Base-by-base conservation (phyloP, 495 filamentous ascomycete species). In the Aspergillus cristatus region DNA sequence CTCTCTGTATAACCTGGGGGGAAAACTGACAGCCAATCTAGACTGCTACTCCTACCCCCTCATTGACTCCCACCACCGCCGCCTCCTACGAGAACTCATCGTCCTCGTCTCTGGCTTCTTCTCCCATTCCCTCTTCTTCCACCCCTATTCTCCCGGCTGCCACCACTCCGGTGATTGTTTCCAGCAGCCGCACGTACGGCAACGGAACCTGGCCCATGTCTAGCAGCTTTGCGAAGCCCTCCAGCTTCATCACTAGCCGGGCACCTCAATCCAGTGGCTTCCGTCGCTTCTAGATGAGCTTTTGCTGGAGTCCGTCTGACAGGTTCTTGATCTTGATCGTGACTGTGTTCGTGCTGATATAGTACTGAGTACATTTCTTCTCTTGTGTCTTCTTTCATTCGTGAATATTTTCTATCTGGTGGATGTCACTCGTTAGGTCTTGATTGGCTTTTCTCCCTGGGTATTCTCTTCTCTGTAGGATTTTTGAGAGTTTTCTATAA, bases 151-250 rank as follows among this genome's bases (percentile, higher is more conserved):
- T n/a, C n/a, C 31, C 37, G 44, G 42, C 38, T 35, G 42, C 45
- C 35, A 40, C 52, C 35, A 37, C 38, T 35, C 37, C 42, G 36
- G 55, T 46, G 20, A 53, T 46, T 34, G 48, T 41, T 28, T 34
- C 44, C 35, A 45, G 45, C 43, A 35, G 41, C 15, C 40, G 51
- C 36, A 57, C 58, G 37, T 57, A 44, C 47, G 47, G 42, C 48
- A 66, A 67, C 47, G 55, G 59, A 42, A 70, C 62, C 30, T 35
- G 40, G 18, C 48, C 58, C 42, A 26, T 45, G 47, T 43, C 45
- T 49, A 48, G 55, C 46, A 51, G 54, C 32, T 48, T 48, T 40
- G 52, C 49, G 32, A 62, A 45, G 42, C 53, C 52, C 35, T 53
- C 43, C 34, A 51, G 51, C 28, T 48, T 53, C 47, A 15, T 40